Conservation (phyloP, 176 grass and related monocot species). For the Raddia distichophylla region DNA sequence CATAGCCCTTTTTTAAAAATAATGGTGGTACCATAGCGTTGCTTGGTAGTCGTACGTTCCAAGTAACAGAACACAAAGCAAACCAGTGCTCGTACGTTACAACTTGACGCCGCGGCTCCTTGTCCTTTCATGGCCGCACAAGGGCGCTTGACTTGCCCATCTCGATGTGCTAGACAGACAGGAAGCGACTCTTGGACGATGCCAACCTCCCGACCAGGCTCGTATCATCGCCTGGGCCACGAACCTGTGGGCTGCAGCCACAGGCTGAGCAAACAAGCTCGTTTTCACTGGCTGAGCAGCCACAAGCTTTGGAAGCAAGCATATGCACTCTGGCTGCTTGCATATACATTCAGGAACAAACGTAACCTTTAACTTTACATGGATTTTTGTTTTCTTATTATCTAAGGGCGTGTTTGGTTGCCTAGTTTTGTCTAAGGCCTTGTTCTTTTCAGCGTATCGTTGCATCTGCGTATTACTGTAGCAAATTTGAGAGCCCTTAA, state of each 20-base stretch:
- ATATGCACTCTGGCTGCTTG: not conserved
- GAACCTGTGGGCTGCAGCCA: not conserved
- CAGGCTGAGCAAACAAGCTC: not conserved
- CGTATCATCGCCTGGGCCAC: slow-evolving; percentile 25
- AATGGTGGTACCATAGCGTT: not conserved
- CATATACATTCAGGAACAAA: not conserved
- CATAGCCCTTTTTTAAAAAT: no score
- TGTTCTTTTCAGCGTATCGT: no score
- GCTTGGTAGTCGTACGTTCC: no score
- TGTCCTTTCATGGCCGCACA: slow-evolving; percentile 37
- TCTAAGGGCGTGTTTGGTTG: no score
- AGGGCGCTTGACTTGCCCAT: slow-evolving; percentile 20
- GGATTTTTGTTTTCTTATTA: no score
- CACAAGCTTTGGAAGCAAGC: not conserved
- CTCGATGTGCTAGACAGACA: not conserved
- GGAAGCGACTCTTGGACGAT: slow-evolving; percentile 36
- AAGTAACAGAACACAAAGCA: no score
- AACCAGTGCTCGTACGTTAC: not conserved
- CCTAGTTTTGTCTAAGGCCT: no score
- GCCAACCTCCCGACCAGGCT: not conserved
- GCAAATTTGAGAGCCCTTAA: no score
- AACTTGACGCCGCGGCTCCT: slow-evolving; percentile 29
- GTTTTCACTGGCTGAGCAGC: not conserved
- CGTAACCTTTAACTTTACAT: not conserved
- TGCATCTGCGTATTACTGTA: no score